Evolutionary conservation across 176 grass and related monocot species (phyloP).

Genomic region (Cymbopogon citratus): DNA sequence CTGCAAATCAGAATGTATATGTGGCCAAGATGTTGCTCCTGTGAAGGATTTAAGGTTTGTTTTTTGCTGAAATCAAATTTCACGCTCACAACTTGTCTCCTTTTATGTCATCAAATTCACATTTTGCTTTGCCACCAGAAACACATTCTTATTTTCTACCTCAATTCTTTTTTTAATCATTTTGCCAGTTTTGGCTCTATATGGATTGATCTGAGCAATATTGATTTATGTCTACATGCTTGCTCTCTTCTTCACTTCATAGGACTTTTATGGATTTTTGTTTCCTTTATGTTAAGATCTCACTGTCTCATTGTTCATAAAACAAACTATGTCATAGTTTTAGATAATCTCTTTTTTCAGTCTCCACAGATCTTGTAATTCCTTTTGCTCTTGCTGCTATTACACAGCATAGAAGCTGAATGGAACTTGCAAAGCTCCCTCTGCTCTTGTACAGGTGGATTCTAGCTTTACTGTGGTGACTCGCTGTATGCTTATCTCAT

Average conservation of each 20-base stretch:
- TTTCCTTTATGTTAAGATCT: background rate
- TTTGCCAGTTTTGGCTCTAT: background rate
- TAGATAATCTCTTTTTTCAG: background rate
- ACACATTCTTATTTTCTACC: background rate
- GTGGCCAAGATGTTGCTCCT: slow-evolving; percentile 39
- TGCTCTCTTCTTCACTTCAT: background rate
- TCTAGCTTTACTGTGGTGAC: background rate
- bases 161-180: slow-evolving; percentile 3
- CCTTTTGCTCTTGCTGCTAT: slow-evolving; percentile 9
- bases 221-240: background rate
- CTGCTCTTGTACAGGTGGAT: slow-evolving; percentile 70
- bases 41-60: slow-evolving; percentile 41
- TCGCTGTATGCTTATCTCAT: background rate
- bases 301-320: background rate
- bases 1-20: slow-evolving; percentile 82
- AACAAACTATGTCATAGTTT: slow-evolving; percentile 16
- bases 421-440: slow-evolving; percentile 68
- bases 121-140: background rate
- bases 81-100: background rate
- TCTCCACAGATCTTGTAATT: slow-evolving; percentile 1
- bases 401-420: slow-evolving; percentile 38
- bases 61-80: slow-evolving; percentile 10
- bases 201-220: background rate
- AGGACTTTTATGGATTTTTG: background rate
- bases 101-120: slow-evolving; percentile 3